Percentiles rank a stretch among this genome's conserved stretches.
These are phyloP conservation scores for Alternaria longipes DNA, from an alignment of 2,329 filamentous ascomycete genomes.

Conservation along the genomic window DNA sequence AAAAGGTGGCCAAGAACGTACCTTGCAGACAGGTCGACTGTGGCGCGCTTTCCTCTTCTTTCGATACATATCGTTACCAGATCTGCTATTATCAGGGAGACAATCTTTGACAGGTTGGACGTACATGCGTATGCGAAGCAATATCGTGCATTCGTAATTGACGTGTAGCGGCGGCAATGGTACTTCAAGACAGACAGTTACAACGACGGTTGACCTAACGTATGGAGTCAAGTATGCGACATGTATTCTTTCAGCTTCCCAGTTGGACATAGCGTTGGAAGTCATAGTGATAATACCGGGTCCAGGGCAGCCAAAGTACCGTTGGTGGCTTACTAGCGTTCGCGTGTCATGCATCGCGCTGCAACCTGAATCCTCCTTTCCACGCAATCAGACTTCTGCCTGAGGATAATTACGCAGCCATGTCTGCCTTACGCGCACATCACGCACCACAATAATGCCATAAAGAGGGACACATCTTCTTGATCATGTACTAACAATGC, in stretches of 20 bases:
- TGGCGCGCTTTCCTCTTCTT: no score
- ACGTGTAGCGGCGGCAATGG: neutral
- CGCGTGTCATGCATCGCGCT: neutral
- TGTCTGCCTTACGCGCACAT: neutral
- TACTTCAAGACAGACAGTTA: neutral
- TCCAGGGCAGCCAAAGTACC: neutral
- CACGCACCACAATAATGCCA: neutral
- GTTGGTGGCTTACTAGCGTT: neutral
- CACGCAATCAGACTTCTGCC: constrained; percentile 5
- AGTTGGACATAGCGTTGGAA: neutral
- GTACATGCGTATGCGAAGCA: no score
- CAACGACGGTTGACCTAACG: neutral
- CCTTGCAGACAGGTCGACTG: no score
- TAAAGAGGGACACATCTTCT: neutral
- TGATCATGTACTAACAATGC: neutral
- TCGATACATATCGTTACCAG: no score
- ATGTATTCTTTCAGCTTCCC: neutral
- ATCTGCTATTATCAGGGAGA: no score
- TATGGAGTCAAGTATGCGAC: neutral
- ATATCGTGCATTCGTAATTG: no score
- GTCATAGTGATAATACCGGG: neutral
- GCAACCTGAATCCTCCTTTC: neutral
- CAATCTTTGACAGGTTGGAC: no score
- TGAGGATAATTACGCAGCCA: neutral
- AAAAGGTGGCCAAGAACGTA: no score